phyloP scores from a whole-genome alignment of 176 grass and related monocot species.

The Metroxylon sagu region DNA sequence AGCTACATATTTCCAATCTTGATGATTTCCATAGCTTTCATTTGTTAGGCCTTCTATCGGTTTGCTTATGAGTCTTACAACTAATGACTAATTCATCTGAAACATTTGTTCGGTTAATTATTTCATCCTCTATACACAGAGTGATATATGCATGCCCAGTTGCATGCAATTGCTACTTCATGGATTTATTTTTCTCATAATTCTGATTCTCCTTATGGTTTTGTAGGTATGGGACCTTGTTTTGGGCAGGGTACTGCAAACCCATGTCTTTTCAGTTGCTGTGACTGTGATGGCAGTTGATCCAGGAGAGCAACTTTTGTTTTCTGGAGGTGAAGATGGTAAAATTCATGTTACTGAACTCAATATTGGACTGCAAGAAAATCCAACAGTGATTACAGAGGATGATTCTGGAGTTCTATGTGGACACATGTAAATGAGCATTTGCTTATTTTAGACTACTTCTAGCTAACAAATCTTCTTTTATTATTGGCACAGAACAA shows the following conservation, averaged over 20 bases:
- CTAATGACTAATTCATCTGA: too few relatives aligned
- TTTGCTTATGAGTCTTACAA: too few relatives aligned
- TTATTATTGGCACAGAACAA: too few relatives aligned
- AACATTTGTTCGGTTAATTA: too few relatives aligned
- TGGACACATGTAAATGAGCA: conserved; percentile 10
- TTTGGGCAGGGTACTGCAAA: conserved; percentile 16
- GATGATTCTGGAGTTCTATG: conserved; percentile 19
- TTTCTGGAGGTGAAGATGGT: conserved; percentile 19
- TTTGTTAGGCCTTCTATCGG: background rate
- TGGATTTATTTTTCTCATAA: background rate
- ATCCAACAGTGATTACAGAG: background rate
- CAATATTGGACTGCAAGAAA: background rate
- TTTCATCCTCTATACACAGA: too few relatives aligned
- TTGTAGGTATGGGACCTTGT: conserved; percentile 14
- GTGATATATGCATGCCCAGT: too few relatives aligned
- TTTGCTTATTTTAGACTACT: too few relatives aligned
- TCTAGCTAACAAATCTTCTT: too few relatives aligned
- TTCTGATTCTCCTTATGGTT: background rate
- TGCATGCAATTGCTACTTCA: too few relatives aligned
- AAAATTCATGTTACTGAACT: conserved; percentile 15
- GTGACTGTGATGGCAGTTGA: conserved; percentile 6
- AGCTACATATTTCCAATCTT: background rate
- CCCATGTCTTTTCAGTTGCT: conserved; percentile 4
- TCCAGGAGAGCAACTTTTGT: conserved; percentile 18
- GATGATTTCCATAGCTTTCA: background rate